Base-by-base conservation (phyloP, 2,329 filamentous ascomycete genomes). In the Aphanoascus verrucosus region DNA sequence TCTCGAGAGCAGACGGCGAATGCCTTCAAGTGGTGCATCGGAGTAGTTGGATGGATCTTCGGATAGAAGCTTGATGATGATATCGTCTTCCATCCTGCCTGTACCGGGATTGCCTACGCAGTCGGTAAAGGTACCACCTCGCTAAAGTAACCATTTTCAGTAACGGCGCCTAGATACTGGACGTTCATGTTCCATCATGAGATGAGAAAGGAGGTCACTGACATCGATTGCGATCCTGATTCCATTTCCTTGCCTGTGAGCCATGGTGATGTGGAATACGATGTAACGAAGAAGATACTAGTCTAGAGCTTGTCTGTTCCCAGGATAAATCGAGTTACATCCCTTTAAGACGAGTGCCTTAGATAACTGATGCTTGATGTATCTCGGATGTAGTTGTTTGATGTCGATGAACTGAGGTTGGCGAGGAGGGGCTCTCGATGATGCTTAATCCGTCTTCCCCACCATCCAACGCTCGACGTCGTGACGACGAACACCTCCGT, bases 61-160 rank as follows among this genome's bases (percentile, higher is more conserved):
- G 1, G 88, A 94, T 15, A 95, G 80, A 1, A 95, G 80, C 72
- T 94, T 94, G 70, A 93, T 88, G 53, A 94, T 77, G 50, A 89
- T 78, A 65, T 93, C 86, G 66, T 90, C 80, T 64, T 80, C 74
- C 70, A 83, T 82, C 58, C 77, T 76, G 15, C 77, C 86, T 59
- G 76, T 83, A 62, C 78, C 82, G 4, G 85, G 80, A 62, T 90
- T 91, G 59, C 88, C 88, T 17, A 94, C 86, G 65, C 88, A 94
- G 71, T 95, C 89, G 38, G 89, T 95, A 67, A 95, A 95, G 28
- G 89, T 94, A 55, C 89, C 89, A 60, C 89, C 89, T 57, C 89
- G 83, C 71, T 83, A 66, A 60, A 62, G 40, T 12, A 15, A 41
- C 31, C 20, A 49, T 34, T 37, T 14, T 53, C 44, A 55, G 55